A percentile compares a stretch with the other conserved stretches of the same genome.
phyloP scores from a whole-genome alignment of 768 basidiomycete genomes.

The Suillus subluteus region DNA sequence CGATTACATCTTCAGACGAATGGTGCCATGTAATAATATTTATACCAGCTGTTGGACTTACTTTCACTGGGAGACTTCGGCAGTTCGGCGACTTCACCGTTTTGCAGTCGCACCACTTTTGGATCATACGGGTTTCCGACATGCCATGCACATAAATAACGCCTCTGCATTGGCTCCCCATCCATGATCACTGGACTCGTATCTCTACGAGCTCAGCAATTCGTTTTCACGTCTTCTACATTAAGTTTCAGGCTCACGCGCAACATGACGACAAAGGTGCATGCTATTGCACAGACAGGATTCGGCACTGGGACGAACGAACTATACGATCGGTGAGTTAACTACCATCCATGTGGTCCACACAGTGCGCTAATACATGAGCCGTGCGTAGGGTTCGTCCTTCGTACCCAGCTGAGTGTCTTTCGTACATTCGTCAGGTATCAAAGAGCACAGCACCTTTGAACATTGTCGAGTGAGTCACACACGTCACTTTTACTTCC shows the following conservation, averaged over 20 bases:
- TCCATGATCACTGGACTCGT: neutral
- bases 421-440: constrained; percentile 61
- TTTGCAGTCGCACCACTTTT: neutral
- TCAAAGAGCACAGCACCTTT: constrained; percentile 44
- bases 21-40: too few species aligned
- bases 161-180: neutral
- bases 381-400: constrained; percentile 66
- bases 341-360: neutral
- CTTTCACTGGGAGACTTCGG: neutral
- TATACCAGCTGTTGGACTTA: neutral
- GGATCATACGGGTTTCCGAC: neutral
- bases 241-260: neutral
- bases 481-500: neutral
- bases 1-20: too few species aligned
- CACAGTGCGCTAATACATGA: neutral
- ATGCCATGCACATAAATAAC: neutral
- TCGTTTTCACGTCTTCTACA: neutral
- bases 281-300: constrained; percentile 68
- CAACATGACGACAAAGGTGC: constrained; percentile 48
- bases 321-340: constrained; percentile 67
- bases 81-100: constrained; percentile 1
- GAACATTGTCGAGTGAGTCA: constrained; percentile 71
- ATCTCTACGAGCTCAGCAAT: constrained; percentile 3
- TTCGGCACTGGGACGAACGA: constrained; percentile 85
- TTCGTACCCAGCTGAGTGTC: constrained; percentile 70